Conservation (phyloP, 2,329 filamentous ascomycete genomes). For the Pseudogymnoascus sp. region DNA sequence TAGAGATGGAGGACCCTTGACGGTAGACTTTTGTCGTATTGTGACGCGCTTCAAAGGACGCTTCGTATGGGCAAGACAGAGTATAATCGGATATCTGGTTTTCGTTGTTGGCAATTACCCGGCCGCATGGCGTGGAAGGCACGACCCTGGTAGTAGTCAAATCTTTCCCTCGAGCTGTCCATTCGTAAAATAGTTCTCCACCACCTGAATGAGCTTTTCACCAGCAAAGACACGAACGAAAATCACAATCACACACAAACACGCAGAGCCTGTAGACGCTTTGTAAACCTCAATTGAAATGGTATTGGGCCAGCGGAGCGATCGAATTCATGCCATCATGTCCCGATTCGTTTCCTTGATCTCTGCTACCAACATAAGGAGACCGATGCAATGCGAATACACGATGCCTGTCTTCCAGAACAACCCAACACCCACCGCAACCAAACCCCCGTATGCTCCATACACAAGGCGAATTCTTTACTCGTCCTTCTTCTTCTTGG, state of each 20-base stretch:
- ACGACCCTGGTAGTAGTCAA: background rate
- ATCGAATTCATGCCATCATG: slow-evolving; percentile 16
- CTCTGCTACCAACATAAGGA: slow-evolving; percentile 17
- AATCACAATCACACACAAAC: slow-evolving; percentile 4
- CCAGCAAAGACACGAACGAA: background rate
- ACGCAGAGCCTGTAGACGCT: background rate
- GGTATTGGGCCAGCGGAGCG: slow-evolving; percentile 14
- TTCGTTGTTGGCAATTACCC: background rate
- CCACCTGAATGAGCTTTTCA: background rate
- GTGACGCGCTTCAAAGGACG: background rate
- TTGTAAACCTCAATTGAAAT: slow-evolving; percentile 15
- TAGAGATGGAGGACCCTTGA: background rate
- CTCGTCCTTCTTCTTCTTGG: slow-evolving; percentile 89
- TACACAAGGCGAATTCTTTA: slow-evolving; percentile 43
- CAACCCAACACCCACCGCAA: slow-evolving; percentile 26
- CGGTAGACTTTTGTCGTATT: background rate
- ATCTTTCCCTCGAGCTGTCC: background rate
- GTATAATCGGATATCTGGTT: background rate
- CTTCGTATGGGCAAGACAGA: background rate
- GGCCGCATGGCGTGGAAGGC: background rate
- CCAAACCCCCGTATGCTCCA: slow-evolving; percentile 21
- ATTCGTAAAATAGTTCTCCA: background rate
- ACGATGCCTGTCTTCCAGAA: slow-evolving; percentile 24
- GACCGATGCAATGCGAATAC: slow-evolving; percentile 26
- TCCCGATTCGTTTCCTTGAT: slow-evolving; percentile 14